Base-by-base conservation (phyloP, 108 stramenopile species). In the Hondaea fermentalgiana region DNA sequence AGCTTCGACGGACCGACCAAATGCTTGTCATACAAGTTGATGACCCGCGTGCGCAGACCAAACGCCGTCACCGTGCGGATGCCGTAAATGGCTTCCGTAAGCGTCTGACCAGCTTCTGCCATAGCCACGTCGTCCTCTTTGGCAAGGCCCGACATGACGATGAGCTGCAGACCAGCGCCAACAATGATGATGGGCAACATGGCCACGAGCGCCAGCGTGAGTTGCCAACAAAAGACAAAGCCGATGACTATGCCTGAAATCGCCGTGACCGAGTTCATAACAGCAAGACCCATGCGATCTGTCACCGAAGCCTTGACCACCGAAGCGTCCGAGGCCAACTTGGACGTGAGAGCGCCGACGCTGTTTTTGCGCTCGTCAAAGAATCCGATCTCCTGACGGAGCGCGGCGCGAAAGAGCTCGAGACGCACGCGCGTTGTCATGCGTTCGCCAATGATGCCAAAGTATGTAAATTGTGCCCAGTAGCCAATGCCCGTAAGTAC, bases 51-150 rank as follows among this genome's bases (percentile, higher is more conserved):
- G 44, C 93, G 90, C 14, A 95, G 88, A 57, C 90, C 92, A 60
- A 90, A 94, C 60, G 93, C 89, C 43, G 92, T 93, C 8, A 95
- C 94, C 28, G 94, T 94, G 25, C 94, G 90, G 58, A 95, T 94
- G 23, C 93, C 94, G 17, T 88, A 57, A 25, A 95, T 93, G 72
- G 94, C 91, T 69, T 95, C 94, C 23, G 92, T 91, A 5, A 93
- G 91, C 21, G 91, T 47, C 5, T 88, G 88, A 47, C 72, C 53
- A 19, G 88, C 72, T 35, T 89, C 89, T 25, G 57, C 88, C 57
- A 90, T 14, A 72, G 57, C 92, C 57, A 91, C 88, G 72, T 92
- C 92, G 23, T 89, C 90, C 21, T 91, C 92, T 51, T 92, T 92
- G 88, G 87, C 72, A 5, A 89, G 25, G 23, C 83, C 83, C 5